phyloP scores from a whole-genome alignment of 139 green algal species.

The Picochlorum sp. region DNA sequence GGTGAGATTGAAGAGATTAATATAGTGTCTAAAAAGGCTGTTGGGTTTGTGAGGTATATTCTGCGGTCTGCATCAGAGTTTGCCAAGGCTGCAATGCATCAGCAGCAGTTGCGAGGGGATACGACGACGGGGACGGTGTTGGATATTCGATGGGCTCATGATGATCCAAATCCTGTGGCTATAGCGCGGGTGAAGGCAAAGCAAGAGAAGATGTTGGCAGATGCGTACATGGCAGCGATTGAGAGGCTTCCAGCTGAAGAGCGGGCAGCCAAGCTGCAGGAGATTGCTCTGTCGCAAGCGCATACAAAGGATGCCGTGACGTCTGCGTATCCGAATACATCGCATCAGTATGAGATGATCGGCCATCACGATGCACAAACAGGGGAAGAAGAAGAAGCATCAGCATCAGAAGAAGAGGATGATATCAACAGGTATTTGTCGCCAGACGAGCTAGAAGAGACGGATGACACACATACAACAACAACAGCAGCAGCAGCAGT shows the following conservation, averaged over 20 bases:
- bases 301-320: constrained; percentile 12
- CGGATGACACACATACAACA: neutral
- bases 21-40: constrained; percentile 50
- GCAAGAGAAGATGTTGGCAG: constrained; percentile 28
- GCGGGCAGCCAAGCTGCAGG: constrained; percentile 19
- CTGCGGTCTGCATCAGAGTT: constrained; percentile 65
- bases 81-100: constrained; percentile 70
- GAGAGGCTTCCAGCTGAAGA: constrained; percentile 9
- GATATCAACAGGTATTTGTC: constrained; percentile 13
- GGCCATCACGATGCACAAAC: neutral
- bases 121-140: constrained; percentile 43
- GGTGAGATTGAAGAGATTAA: constrained; percentile 49
- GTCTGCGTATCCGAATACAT: constrained; percentile 23
- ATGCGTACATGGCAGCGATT: constrained; percentile 22
- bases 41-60: constrained; percentile 60
- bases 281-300: constrained; percentile 19
- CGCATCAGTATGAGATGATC: constrained; percentile 9
- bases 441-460: neutral
- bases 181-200: constrained; percentile 38
- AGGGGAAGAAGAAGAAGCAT: neutral
- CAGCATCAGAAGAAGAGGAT: constrained; percentile 4
- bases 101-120: constrained; percentile 43
- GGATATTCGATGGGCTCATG: constrained; percentile 59
- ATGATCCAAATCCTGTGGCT: constrained; percentile 65
- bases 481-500: too few relatives aligned